Conservation (phyloP, 495 filamentous ascomycete species). For the Aspergillus ostianus region DNA sequence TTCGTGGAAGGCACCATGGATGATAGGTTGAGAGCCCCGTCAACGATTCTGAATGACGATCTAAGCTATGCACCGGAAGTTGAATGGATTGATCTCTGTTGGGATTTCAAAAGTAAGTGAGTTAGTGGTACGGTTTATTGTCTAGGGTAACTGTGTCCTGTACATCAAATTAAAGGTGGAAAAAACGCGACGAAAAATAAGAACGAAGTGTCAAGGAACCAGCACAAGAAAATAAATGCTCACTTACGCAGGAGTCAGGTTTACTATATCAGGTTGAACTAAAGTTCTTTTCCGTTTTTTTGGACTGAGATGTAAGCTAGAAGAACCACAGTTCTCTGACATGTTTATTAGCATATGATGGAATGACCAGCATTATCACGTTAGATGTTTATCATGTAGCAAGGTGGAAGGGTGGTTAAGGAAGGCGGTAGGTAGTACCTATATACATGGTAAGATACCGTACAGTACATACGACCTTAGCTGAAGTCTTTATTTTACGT, state of each 20-base stretch:
- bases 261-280: not conserved
- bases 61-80: not conserved
- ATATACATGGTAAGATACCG: no score
- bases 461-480: no score
- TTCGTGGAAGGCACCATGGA: conserved; percentile 33
- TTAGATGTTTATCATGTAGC: no score
- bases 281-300: not conserved
- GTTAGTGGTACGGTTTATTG: not conserved
- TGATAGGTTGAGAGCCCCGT: conserved; percentile 22
- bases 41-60: conserved; percentile 21
- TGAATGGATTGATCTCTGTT: not conserved
- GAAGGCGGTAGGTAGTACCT: no score
- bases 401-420: no score
- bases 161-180: not conserved
- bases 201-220: no score
- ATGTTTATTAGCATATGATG: not conserved
- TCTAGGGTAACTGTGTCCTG: not conserved
- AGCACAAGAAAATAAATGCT: not conserved
- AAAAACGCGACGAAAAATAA: not conserved
- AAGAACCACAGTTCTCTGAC: not conserved
- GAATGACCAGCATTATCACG: not conserved
- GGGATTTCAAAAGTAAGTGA: not conserved
- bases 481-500: no score
- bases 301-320: not conserved
- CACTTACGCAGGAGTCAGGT: not conserved